These are phyloP conservation scores for Fusarium marasasianum DNA, from an alignment of 2,329 filamentous ascomycete species.

Conservation along the genomic window DNA sequence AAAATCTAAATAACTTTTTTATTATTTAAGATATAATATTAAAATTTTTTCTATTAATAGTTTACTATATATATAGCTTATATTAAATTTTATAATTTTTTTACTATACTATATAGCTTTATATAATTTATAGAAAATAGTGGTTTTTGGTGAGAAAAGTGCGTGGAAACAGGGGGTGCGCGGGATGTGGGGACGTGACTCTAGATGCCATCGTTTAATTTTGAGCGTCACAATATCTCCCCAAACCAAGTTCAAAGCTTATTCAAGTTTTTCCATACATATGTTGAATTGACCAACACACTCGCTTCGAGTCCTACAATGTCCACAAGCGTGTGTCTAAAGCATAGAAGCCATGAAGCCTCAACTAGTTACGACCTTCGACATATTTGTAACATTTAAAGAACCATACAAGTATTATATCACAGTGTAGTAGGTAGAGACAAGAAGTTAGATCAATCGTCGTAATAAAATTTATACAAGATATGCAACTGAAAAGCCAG, in stretches of 20 bases:
- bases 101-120: too few species aligned
- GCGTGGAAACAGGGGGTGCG: too few species aligned
- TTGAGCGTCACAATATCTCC: background rate
- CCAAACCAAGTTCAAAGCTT: background rate
- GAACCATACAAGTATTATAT: background rate
- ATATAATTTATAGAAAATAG: too few species aligned
- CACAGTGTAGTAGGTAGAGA: background rate
- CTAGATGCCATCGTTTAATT: background rate
- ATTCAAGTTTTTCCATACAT: background rate
- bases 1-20: too few species aligned
- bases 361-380: background rate
- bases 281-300: background rate
- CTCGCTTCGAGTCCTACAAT: background rate
- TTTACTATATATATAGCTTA: too few species aligned
- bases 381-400: background rate
- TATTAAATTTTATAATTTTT: too few species aligned
- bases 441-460: background rate
- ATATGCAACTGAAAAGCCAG: conserved; percentile 34
- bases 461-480: conserved; percentile 43
- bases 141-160: too few species aligned
- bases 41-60: too few species aligned
- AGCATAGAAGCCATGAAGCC: background rate
- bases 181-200: too few species aligned
- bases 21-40: too few species aligned
- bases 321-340: background rate